These are phyloP conservation scores for Hypseocharis bilobata DNA, from an alignment of 441 rosid species.

Conservation along the genomic window DNA sequence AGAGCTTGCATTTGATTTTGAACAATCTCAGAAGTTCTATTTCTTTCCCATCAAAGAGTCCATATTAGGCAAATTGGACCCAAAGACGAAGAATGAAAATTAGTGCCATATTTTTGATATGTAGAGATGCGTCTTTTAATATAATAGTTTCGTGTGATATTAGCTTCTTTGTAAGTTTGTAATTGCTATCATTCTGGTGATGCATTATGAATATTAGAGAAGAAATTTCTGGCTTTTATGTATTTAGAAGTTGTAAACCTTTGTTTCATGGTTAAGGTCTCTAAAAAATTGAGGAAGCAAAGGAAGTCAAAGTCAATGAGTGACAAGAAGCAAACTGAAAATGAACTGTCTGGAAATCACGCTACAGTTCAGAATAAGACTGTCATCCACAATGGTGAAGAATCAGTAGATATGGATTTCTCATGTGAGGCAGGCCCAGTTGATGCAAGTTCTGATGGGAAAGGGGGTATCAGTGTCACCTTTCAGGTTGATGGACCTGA, in stretches of 20 bases:
- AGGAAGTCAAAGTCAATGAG: slow-evolving; percentile 43
- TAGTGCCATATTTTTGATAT: background rate
- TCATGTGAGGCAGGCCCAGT: slow-evolving; percentile 27
- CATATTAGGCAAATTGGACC: background rate
- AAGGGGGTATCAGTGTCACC: slow-evolving; percentile 23
- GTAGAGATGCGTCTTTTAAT: background rate
- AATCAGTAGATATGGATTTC: slow-evolving; percentile 21
- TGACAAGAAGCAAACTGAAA: slow-evolving; percentile 36
- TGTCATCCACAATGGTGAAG: slow-evolving; percentile 29
- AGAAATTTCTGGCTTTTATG: background rate
- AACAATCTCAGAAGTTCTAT: background rate
- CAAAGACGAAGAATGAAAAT: background rate
- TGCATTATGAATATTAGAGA: background rate
- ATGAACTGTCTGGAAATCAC: slow-evolving; percentile 33
- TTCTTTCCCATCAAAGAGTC: background rate
- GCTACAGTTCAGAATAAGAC: slow-evolving; percentile 31
- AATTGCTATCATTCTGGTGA: background rate
- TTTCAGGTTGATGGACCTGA: slow-evolving; percentile 32
- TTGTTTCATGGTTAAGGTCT: slow-evolving; percentile 51
- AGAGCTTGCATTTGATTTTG: background rate
- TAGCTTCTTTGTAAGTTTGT: background rate
- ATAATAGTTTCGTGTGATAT: too few species aligned
- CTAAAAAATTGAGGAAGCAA: slow-evolving; percentile 64
- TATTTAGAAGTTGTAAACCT: slow-evolving; percentile 1
- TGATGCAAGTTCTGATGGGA: slow-evolving; percentile 30